Evolutionary conservation across 768 basidiomycete species (phyloP).

Genomic region (Harrya chromipes): DNA sequence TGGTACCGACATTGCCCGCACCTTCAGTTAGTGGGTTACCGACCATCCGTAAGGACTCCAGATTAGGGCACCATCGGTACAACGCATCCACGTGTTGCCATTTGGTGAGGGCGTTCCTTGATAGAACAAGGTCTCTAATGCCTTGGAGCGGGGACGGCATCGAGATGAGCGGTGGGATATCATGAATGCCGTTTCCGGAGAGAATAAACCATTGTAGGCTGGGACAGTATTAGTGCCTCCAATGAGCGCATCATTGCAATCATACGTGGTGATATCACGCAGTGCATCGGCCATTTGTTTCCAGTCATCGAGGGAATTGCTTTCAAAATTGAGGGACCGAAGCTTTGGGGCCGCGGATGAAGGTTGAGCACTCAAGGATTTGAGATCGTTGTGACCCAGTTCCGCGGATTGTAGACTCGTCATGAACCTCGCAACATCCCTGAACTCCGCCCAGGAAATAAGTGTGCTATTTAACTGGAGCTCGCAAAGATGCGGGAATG

Average conservation of each 20-base stretch:
- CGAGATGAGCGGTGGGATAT: conserved; percentile 39
- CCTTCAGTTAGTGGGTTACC: conserved; percentile 66
- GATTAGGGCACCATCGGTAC: conserved; percentile 61
- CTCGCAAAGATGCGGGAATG: conserved; percentile 56
- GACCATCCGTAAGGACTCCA: conserved; percentile 57
- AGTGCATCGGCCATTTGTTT: conserved; percentile 43
- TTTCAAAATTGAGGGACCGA: conserved; percentile 64
- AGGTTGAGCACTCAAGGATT: conserved; percentile 25
- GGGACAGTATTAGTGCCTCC: conserved; percentile 7
- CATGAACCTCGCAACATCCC: conserved; percentile 48
- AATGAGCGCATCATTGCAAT: background rate
- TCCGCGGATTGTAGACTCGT: conserved; percentile 55
- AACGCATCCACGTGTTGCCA: conserved; percentile 70
- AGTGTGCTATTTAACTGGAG: conserved; percentile 74
- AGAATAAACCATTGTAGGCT: conserved; percentile 65
- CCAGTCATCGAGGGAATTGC: conserved; percentile 64
- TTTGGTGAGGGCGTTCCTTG: conserved; percentile 51
- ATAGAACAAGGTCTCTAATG: conserved; percentile 61
- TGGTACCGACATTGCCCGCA: conserved; percentile 22
- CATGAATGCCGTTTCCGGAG: conserved; percentile 55
- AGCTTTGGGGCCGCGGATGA: conserved; percentile 31
- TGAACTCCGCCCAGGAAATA: conserved; percentile 68
- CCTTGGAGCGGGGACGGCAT: conserved; percentile 26
- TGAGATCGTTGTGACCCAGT: conserved; percentile 66
- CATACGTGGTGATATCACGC: conserved; percentile 44